These are phyloP conservation scores for Stentor coeruleus DNA, from an alignment of 73 alveolate genomes.

Conservation along the genomic window DNA sequence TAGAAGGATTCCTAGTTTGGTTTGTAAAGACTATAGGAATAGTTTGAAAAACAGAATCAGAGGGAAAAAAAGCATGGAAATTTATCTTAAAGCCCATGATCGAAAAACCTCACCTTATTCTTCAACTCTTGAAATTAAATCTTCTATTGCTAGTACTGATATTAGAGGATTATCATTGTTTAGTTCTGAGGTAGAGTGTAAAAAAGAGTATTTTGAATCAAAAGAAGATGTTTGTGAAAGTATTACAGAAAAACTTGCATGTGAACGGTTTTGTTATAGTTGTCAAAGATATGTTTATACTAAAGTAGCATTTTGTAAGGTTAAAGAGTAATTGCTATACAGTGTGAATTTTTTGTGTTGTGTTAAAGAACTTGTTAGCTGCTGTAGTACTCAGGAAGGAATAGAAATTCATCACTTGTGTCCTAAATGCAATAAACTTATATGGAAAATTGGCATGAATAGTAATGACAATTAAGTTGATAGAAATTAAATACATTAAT, in stretches of 20 bases:
- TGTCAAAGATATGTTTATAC: neutral
- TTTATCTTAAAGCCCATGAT: neutral
- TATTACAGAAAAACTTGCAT: neutral
- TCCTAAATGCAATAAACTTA: neutral
- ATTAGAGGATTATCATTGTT: neutral
- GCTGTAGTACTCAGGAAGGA: neutral
- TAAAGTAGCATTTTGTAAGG: neutral
- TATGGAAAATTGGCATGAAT: neutral
- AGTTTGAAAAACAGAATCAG: neutral
- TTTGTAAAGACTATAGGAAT: neutral
- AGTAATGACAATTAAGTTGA: no score
- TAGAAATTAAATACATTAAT: no score
- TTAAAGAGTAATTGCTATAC: neutral
- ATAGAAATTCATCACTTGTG: neutral
- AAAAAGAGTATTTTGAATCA: neutral
- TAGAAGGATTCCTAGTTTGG: neutral
- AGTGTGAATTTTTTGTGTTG: neutral
- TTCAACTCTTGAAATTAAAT: neutral
- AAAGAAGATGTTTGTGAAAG: neutral
- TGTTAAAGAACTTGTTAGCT: neutral
- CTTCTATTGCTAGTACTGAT: constrained; percentile 1
- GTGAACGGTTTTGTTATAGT: neutral
- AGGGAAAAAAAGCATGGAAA: neutral
- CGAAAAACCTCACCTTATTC: neutral
- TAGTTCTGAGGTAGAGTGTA: neutral